Conservation (phyloP, 1,284 basidiomycete species). For the Rhodotorula sp. region DNA sequence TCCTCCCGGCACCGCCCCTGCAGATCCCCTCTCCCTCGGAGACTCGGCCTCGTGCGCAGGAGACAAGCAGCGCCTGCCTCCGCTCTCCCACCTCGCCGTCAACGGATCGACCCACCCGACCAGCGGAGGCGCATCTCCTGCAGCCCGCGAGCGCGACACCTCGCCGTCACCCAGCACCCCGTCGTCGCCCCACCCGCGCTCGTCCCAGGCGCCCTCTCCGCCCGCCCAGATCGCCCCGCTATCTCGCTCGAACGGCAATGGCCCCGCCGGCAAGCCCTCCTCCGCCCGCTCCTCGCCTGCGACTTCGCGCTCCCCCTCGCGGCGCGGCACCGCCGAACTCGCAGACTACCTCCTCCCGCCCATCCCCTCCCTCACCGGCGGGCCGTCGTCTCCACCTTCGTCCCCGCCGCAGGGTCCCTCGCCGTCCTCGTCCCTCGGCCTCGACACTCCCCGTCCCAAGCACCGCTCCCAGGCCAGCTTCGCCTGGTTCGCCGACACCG, state of each 20-base stretch:
- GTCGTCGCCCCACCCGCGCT: neutral
- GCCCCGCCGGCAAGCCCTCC: neutral
- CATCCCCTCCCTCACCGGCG: neutral
- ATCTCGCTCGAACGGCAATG: too few relatives aligned
- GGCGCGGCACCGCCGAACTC: constrained; percentile 3
- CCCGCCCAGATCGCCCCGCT: too few relatives aligned
- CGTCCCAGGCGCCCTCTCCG: neutral
- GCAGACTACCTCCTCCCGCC: neutral
- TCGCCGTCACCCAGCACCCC: neutral
- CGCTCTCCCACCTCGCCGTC: neutral
- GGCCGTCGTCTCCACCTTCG: constrained; percentile 1
- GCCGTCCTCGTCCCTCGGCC: neutral
- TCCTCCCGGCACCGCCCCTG: neutral
- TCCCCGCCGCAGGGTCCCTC: neutral
- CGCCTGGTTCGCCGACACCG: constrained; percentile 39
- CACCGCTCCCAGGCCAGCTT: constrained; percentile 35
- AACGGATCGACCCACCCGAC: neutral
- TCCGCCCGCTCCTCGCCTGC: neutral
- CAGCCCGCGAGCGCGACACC: neutral
- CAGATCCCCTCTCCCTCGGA: too few relatives aligned
- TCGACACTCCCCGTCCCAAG: constrained; percentile 27
- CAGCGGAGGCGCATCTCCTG: neutral
- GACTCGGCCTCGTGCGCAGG: neutral
- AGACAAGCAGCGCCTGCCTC: neutral
- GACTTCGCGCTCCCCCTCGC: constrained; percentile 12